These are phyloP conservation scores for Nakazawaea ernobii DNA, from an alignment of 805 yeast genomes.

Conservation along the genomic window DNA sequence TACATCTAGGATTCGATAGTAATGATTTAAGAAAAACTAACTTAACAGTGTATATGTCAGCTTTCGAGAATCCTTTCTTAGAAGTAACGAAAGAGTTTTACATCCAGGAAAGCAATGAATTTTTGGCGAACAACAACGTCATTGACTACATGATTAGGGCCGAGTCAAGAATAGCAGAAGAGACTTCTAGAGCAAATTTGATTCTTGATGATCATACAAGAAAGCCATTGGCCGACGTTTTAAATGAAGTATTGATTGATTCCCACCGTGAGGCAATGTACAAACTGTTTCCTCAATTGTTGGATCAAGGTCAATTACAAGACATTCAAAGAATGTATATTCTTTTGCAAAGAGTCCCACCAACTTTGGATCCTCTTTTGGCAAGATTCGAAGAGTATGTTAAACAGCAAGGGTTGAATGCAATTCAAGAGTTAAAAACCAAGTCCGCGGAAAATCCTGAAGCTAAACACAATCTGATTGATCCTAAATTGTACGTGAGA, in stretches of 20 bases:
- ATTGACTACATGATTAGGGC: slow-evolving; percentile 90
- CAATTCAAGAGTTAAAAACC: slow-evolving; percentile 51
- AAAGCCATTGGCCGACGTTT: slow-evolving; percentile 65
- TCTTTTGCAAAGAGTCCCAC: slow-evolving; percentile 71
- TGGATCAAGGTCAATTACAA: slow-evolving; percentile 64
- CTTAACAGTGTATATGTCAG: slow-evolving; percentile 71
- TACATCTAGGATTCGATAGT: slow-evolving; percentile 82
- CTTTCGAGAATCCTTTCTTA: slow-evolving; percentile 74
- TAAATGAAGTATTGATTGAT: slow-evolving; percentile 72
- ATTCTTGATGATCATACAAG: slow-evolving; percentile 85
- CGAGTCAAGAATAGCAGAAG: slow-evolving; percentile 76
- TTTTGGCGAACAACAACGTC: slow-evolving; percentile 68
- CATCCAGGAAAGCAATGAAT: slow-evolving; percentile 58
- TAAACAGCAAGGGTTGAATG: slow-evolving; percentile 52
- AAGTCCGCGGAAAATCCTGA: slow-evolving; percentile 22
- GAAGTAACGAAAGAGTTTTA: slow-evolving; percentile 64
- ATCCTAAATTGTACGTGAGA: slow-evolving; percentile 77
- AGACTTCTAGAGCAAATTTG: slow-evolving; percentile 68
- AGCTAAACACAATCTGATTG: slow-evolving; percentile 35
- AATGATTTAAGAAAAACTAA: slow-evolving; percentile 85
- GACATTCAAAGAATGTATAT: slow-evolving; percentile 77
- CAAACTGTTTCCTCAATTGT: slow-evolving; percentile 66
- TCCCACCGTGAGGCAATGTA: slow-evolving; percentile 74
- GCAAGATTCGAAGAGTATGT: slow-evolving; percentile 68
- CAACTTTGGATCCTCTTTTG: slow-evolving; percentile 75